Conservation (phyloP, 2,329 filamentous ascomycete species). For the Apiospora rasikravindrae region DNA sequence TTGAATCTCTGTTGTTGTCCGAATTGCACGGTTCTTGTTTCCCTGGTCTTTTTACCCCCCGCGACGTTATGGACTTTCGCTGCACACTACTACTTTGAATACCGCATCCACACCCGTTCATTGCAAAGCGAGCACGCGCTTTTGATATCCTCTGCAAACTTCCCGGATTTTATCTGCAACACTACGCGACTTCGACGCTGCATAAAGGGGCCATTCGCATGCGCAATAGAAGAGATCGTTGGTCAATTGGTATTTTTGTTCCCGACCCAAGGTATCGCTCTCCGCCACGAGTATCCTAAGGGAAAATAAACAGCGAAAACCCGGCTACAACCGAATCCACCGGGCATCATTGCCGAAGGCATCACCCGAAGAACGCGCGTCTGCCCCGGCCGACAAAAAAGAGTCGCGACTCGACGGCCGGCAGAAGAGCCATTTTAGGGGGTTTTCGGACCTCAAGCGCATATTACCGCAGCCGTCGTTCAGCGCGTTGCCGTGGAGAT, state of each 20-base stretch:
- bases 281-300: not conserved
- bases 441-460: not conserved
- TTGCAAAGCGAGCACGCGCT: not conserved
- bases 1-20: not conserved
- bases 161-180: not conserved
- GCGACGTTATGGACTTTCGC: not conserved
- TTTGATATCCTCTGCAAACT: conserved; percentile 2
- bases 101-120: conserved; percentile 6
- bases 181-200: not conserved
- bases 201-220: not conserved
- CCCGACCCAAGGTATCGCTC: not conserved
- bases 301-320: not conserved
- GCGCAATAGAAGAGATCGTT: not conserved
- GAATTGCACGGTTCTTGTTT: not conserved
- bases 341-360: not conserved
- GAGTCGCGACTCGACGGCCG: not conserved
- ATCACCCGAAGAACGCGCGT: not conserved
- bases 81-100: conserved; percentile 13
- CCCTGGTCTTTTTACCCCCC: not conserved
- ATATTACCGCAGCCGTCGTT: not conserved
- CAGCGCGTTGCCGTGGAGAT: conserved; percentile 9
- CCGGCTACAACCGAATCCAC: not conserved
- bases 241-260: not conserved
- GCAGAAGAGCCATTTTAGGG: not conserved
- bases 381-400: not conserved